Evolutionary conservation across 805 yeast genomes (phyloP).

Genomic region (Wickerhamiella cacticola): DNA sequence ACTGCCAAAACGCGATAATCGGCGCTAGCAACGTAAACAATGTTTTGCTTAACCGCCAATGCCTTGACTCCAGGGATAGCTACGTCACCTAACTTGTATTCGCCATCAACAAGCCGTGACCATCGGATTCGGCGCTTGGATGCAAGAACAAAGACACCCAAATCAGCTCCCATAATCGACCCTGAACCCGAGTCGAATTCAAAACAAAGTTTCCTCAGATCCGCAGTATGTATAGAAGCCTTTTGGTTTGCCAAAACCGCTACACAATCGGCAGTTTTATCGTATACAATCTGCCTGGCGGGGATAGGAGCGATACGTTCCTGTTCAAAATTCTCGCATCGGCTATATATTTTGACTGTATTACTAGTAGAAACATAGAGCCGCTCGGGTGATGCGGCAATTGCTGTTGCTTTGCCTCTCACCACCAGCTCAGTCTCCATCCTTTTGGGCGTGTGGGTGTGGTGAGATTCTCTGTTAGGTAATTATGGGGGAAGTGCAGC

Average conservation of each 20-base stretch:
- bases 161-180: background rate
- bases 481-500: constrained; percentile 8
- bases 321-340: background rate
- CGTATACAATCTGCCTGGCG: background rate
- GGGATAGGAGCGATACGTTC: background rate
- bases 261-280: background rate
- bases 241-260: background rate
- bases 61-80: constrained; percentile 1
- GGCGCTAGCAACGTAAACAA: constrained; percentile 1
- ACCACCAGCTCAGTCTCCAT: constrained; percentile 9
- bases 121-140: constrained; percentile 11
- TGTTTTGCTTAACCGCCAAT: background rate
- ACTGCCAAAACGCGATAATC: background rate
- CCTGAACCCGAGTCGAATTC: constrained; percentile 5
- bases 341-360: background rate
- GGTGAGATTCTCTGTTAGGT: background rate
- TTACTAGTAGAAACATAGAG: background rate
- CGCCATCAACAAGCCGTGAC: background rate
- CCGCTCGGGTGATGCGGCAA: constrained; percentile 1
- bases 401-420: background rate
- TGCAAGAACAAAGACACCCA: background rate
- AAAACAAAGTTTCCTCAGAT: background rate
- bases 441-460: background rate
- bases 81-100: background rate
- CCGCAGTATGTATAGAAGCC: constrained; percentile 4